Base-by-base conservation (phyloP, 1,284 basidiomycete genomes). In the Rhizopogon parksii region DNA sequence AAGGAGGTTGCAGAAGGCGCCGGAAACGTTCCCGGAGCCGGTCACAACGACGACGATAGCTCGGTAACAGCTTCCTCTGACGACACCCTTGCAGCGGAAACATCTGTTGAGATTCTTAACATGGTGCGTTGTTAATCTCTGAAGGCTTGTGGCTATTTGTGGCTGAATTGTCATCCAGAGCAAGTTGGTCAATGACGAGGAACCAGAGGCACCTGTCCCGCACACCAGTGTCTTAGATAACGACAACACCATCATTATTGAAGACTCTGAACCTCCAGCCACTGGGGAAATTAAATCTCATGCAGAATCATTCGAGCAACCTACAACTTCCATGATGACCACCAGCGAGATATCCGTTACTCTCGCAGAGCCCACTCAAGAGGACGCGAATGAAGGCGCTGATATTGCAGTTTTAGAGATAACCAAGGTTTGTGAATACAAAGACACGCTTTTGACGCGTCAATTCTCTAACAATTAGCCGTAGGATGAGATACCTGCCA, bases 401-500 rank as follows among this genome's bases (percentile, higher is more conserved):
- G 11, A 5, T 32, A 14, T 6, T 1, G 32, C 30, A 5, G 19
- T 24, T 32, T 34, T 30, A 32, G 36, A 40, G 14, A 32, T 40
- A 40, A 4, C 17, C 27, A 49, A 49, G 43, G 49, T 50, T 0
- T 32, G 37, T n/a, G 15, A 32, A 45, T 17, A 21, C 24, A 11
- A 35, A 25, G 15, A 15, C 11, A 51, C 49, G 37, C 37, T 49
- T 50, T 30, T 34, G 25, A 51, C 34, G 25, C 48, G 17, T 51
- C 37, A 21, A 50, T 50, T 24, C 12, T 32, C 49, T 32, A 7
- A 25, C 34, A 34, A 21, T 32, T 8, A 45, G 4, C 25, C 24
- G 6, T 36, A 51, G 50, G 50, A 40, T 15, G n/a, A 34, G 30
- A 25, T 32, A 2, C 21, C 25, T 8, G 5, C 32, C 25, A 9